Evolutionary conservation across 2,329 filamentous ascomycete species (phyloP), one percentile per base, ranked within the genome.

Genomic region (Fusarium mangiferae): DNA sequence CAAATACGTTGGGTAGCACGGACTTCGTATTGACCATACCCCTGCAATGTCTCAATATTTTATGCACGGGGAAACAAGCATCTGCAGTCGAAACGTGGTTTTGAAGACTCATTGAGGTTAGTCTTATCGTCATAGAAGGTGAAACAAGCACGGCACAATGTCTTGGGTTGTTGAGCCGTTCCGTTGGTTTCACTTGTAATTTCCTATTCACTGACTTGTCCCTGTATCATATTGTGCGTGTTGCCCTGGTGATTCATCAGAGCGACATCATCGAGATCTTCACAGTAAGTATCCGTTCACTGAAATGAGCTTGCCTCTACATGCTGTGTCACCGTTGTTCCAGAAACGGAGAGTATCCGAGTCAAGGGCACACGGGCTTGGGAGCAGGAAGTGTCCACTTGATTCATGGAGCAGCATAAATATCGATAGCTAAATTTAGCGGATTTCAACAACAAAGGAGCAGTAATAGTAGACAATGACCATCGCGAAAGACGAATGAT

Each of bases 101-200:
- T 46, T 9, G 2, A 18, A 46, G 36, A 12, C 36, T 20, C 20
- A 41, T 24, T 35, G 2, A 20, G 39, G n/a, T 14, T 39, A 57
- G 52, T 70, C 52, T 70, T 54, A 45, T 44, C 67, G 67, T 70
- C 67, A 70, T 70, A 60, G 66, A 70, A 18, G 24, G 28, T 51
- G 66, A 66, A 45, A 60, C 26, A 42, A 24, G 12, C 41, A 48
- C 69, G 33, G 54, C 66, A 30, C 17, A 44, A 39, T 28, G 33
- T 52, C 49, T 70, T 70, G 36, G 24, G 18, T 33, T 62, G 36
- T 35, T 69, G 28, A 51, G 24, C 52, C 42, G 26, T 66, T 24
- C 26, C 41, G 30, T 20, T 55, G 15, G 66, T 70, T 49, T 71
- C 68, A 66, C 44, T 61, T 56, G 28, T 48, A 33, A 42, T 68